Evolutionary conservation across 73 alveolate species (phyloP).

Genomic region (Effrenium voratum): DNA sequence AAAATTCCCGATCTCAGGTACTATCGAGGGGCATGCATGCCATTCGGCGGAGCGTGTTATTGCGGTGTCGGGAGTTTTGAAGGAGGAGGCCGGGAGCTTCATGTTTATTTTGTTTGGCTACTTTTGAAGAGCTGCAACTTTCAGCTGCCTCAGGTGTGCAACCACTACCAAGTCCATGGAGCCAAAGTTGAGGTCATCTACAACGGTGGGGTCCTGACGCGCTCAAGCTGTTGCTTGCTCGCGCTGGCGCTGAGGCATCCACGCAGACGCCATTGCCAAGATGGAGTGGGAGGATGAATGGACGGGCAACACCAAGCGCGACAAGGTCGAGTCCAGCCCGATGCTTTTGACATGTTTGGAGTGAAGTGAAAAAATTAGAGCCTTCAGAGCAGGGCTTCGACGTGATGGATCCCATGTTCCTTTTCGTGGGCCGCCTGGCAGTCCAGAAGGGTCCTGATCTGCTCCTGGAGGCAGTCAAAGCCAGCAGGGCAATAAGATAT

Average conservation of each 20-base stretch:
- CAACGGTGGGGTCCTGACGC: slow-evolving; percentile 17
- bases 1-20: slow-evolving; percentile 17
- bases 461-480: slow-evolving; percentile 46
- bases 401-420: slow-evolving; percentile 93
- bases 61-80: slow-evolving; percentile 87
- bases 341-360: background rate
- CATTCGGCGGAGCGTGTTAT: slow-evolving; percentile 88
- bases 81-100: slow-evolving; percentile 36
- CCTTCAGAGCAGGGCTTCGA: slow-evolving; percentile 94
- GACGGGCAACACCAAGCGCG: slow-evolving; percentile 73
- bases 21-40: slow-evolving; percentile 79
- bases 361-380: background rate
- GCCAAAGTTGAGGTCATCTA: slow-evolving; percentile 91
- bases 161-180: slow-evolving; percentile 67
- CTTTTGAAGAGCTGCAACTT: background rate
- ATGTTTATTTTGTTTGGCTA: no score
- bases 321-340: background rate
- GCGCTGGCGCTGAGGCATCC: slow-evolving; percentile 19
- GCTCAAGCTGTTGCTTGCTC: background rate
- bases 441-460: slow-evolving; percentile 94
- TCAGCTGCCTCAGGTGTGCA: slow-evolving; percentile 18
- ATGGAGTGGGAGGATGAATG: slow-evolving; percentile 74
- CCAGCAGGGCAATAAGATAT: background rate
- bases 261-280: slow-evolving; percentile 87
- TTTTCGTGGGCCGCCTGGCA: slow-evolving; percentile 93